Percentiles rank a stretch among this genome's conserved stretches.
phyloP scores from a whole-genome alignment of 1,139 yeast species.

The Diutina ranongensis region DNA sequence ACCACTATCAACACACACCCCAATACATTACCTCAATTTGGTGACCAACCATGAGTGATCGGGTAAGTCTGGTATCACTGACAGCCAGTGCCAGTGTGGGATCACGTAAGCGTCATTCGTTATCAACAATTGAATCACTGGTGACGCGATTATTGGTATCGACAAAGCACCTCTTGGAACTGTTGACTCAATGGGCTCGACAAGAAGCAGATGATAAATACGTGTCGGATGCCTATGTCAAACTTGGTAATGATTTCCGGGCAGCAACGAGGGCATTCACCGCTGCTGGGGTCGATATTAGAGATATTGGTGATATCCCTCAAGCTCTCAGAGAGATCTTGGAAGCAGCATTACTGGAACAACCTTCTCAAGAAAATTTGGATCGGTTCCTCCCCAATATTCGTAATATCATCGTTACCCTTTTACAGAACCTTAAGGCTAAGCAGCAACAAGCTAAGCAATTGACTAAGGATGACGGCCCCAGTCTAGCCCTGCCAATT shows the following conservation, averaged over 20 bases:
- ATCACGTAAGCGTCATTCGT: constrained; percentile 19
- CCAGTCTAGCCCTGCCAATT: background rate
- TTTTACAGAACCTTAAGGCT: constrained; percentile 68
- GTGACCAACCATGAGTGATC: constrained; percentile 1
- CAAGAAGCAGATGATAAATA: constrained; percentile 66
- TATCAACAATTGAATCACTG: constrained; percentile 69
- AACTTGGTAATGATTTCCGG: constrained; percentile 87
- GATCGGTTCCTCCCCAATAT: constrained; percentile 78
- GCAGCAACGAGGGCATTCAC: constrained; percentile 69
- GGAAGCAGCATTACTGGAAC: constrained; percentile 79
- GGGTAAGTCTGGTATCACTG: background rate
- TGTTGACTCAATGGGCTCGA: constrained; percentile 86
- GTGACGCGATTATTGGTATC: constrained; percentile 78
- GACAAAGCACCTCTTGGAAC: constrained; percentile 76
- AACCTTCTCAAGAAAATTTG: constrained; percentile 74
- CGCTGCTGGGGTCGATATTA: constrained; percentile 56
- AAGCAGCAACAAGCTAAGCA: constrained; percentile 53
- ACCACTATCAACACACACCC: no score
- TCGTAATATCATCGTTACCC: constrained; percentile 72
- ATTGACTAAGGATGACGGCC: constrained; percentile 10
- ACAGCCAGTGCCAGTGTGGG: background rate
- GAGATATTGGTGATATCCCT: constrained; percentile 73
- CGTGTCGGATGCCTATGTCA: constrained; percentile 87
- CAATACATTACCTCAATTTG: no score
- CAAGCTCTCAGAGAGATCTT: constrained; percentile 58